A percentile compares a stretch with the other conserved stretches of the same genome.
Conservation (phyloP, 2,329 filamentous ascomycete genomes). For the Aplosporella prunicola region DNA sequence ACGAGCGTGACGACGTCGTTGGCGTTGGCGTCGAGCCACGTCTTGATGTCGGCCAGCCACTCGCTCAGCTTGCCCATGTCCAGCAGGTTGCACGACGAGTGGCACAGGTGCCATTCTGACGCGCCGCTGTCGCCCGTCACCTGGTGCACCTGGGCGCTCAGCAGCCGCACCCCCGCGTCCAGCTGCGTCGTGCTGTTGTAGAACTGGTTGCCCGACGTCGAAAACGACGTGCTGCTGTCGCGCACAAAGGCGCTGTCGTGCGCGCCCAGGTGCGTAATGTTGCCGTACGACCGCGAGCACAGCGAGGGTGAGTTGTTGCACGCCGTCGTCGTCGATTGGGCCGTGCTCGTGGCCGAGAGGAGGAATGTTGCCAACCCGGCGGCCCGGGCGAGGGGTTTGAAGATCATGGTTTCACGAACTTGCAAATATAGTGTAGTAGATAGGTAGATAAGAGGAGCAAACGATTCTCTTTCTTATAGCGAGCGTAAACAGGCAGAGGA, state of each 20-base stretch:
- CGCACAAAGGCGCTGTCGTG: constrained; percentile 61
- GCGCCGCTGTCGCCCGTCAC: constrained; percentile 24
- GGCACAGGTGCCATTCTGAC: constrained; percentile 51
- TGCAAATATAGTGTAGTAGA: too few species aligned
- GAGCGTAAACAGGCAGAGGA: too few species aligned
- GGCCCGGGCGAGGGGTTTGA: constrained; percentile 5
- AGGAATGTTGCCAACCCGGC: constrained; percentile 4
- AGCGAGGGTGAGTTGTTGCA: constrained; percentile 70
- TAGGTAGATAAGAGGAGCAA: too few species aligned
- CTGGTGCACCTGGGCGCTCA: constrained; percentile 59
- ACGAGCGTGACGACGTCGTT: constrained; percentile 65
- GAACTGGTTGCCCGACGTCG: constrained; percentile 57
- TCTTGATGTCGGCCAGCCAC: constrained; percentile 52
- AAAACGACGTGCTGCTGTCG: constrained; percentile 49
- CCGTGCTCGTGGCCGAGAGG: constrained; percentile 1
- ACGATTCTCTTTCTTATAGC: too few species aligned
- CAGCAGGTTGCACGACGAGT: constrained; percentile 53
- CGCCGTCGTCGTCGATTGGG: constrained; percentile 24
- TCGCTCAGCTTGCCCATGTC: constrained; percentile 54
- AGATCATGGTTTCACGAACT: constrained; percentile 1
- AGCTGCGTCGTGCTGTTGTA: constrained; percentile 60
- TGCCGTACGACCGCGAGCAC: constrained; percentile 58
- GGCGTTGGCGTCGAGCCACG: constrained; percentile 55
- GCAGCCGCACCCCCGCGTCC: constrained; percentile 55
- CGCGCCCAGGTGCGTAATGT: constrained; percentile 62